Evolutionary conservation across 2,329 filamentous ascomycete species (phyloP).

Genomic region (Penicillium freii): DNA sequence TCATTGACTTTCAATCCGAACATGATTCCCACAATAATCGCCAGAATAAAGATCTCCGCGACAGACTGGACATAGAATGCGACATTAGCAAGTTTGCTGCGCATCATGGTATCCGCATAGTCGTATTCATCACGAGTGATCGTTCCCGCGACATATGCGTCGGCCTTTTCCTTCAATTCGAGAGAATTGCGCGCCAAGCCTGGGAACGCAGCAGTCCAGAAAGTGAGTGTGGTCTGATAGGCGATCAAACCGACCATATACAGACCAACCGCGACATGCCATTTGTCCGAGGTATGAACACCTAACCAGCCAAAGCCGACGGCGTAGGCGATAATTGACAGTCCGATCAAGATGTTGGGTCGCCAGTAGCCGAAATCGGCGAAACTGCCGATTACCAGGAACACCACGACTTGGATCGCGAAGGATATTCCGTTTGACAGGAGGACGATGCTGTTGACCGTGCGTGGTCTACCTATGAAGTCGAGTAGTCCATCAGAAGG

Average conservation of each 20-base stretch:
- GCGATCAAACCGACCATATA: conserved; percentile 67
- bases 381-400: conserved; percentile 48
- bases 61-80: conserved; percentile 64
- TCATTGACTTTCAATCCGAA: conserved; percentile 61
- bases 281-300: conserved; percentile 59
- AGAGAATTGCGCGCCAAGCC: conserved; percentile 56
- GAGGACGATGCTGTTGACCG: conserved; percentile 65
- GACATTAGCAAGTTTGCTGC: conserved; percentile 62
- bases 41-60: conserved; percentile 61
- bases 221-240: conserved; percentile 66
- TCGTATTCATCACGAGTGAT: conserved; percentile 62
- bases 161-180: conserved; percentile 51
- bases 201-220: conserved; percentile 66
- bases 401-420: conserved; percentile 60
- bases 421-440: conserved; percentile 67
- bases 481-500: conserved; percentile 52
- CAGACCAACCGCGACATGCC: conserved; percentile 59
- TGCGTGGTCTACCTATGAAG: conserved; percentile 57
- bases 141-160: conserved; percentile 49
- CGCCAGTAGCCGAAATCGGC: conserved; percentile 65
- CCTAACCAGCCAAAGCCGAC: conserved; percentile 68
- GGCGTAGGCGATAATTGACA: conserved; percentile 60
- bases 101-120: conserved; percentile 59
- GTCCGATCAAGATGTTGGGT: conserved; percentile 61
- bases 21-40: conserved; percentile 64